These are phyloP conservation scores for Paramecium tetraurelia DNA, from an alignment of 73 alveolate species.

Conservation along the genomic window DNA sequence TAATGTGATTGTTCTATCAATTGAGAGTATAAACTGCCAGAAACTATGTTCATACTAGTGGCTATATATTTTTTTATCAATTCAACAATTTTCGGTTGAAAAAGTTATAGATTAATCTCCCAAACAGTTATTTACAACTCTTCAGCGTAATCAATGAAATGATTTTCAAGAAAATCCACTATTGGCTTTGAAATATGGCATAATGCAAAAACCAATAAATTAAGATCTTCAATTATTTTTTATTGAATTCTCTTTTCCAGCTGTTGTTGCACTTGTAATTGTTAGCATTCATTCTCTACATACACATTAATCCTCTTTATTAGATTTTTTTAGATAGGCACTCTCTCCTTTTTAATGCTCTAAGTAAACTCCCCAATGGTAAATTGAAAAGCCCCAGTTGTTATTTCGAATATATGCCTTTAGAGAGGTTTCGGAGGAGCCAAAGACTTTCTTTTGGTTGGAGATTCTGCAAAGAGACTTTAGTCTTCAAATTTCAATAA, in stretches of 20 bases:
- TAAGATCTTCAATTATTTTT: neutral
- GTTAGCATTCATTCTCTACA: neutral
- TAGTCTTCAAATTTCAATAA: neutral
- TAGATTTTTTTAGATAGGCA: neutral
- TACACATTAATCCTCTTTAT: neutral
- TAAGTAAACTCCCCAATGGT: slow-evolving; percentile 2
- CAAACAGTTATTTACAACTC: neutral
- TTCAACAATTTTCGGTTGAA: neutral
- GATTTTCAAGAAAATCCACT: neutral
- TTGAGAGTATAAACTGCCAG: neutral
- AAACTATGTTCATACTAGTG: neutral
- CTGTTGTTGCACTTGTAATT: neutral
- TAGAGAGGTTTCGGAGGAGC: neutral
- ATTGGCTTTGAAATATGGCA: slow-evolving; percentile 23
- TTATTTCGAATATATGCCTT: neutral
- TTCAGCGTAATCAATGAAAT: slow-evolving; percentile 16
- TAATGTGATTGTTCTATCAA: neutral
- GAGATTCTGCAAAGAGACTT: neutral
- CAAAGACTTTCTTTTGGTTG: neutral
- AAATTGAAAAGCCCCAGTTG: neutral
- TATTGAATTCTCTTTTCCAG: neutral
- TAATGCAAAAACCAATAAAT: neutral
- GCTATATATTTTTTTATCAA: neutral
- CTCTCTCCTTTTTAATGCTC: slow-evolving; percentile 6
- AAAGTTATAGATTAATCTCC: neutral